phyloP scores from a whole-genome alignment of 257 asterid species.

The Cynanchum wilfordii region DNA sequence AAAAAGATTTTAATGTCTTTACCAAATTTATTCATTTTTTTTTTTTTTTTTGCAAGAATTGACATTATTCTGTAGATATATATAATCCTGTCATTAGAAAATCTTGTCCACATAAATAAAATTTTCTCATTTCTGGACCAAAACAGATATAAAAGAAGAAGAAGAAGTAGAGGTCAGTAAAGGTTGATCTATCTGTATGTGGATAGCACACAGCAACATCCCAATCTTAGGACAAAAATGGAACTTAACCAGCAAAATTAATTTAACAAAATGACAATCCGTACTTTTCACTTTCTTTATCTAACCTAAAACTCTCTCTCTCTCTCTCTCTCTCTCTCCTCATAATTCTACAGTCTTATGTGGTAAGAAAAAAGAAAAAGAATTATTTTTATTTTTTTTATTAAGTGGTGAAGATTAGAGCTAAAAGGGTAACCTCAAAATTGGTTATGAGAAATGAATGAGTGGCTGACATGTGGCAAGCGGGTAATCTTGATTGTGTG shows the following conservation, averaged over 20 bases:
- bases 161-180: slow-evolving; percentile 1
- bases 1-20: neutral
- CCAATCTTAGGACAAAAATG: neutral
- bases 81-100: neutral
- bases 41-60: neutral
- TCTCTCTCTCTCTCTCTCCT: neutral
- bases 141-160: neutral
- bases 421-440: slow-evolving; percentile 24
- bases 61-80: neutral
- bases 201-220: slow-evolving; percentile 5
- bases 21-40: neutral
- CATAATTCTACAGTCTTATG: slow-evolving; percentile 1
- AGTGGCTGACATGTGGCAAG: slow-evolving; percentile 48
- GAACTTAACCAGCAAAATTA: slow-evolving; percentile 8
- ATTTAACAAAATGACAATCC: neutral
- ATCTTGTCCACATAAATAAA: neutral
- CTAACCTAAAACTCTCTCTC: neutral
- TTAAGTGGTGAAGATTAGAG: slow-evolving; percentile 29
- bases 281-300: neutral
- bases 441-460: neutral
- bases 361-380: slow-evolving; percentile 9
- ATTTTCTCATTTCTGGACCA: neutral
- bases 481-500: slow-evolving; percentile 66
- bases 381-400: neutral
- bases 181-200: slow-evolving; percentile 1